phyloP scores from a whole-genome alignment of 768 basidiomycete genomes.

The Podaxis mareebaensis region DNA sequence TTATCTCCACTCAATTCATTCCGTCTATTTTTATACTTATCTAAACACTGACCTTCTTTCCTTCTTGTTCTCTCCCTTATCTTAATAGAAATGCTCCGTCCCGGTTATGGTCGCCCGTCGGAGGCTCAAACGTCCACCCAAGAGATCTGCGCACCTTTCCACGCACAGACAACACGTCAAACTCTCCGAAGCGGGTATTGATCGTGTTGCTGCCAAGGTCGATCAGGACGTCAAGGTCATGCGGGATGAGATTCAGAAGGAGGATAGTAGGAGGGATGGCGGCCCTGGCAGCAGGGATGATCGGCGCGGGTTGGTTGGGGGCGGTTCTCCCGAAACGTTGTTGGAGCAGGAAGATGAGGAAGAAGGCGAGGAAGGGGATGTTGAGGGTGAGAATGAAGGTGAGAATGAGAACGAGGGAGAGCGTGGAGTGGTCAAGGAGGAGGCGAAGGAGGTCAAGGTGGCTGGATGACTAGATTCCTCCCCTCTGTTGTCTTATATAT shows the following conservation, averaged over 20 bases:
- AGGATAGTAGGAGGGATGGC: slow-evolving; percentile 53
- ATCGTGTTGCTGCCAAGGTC: slow-evolving; percentile 83
- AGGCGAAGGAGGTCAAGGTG: slow-evolving; percentile 32
- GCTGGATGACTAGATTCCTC: slow-evolving; percentile 24
- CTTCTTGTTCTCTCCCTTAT: not conserved
- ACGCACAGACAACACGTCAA: slow-evolving; percentile 81
- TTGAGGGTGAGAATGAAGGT: slow-evolving; percentile 33
- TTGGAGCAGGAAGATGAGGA: slow-evolving; percentile 28
- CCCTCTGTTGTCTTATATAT: not conserved
- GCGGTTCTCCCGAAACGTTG: slow-evolving; percentile 23
- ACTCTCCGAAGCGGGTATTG: slow-evolving; percentile 86
- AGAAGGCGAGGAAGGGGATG: slow-evolving; percentile 28
- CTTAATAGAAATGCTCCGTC: slow-evolving; percentile 78
- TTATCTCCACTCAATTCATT: too few relatives aligned
- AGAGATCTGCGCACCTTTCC: slow-evolving; percentile 76
- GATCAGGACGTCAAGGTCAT: slow-evolving; percentile 83
- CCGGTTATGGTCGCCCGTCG: slow-evolving; percentile 97
- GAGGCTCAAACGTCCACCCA: slow-evolving; percentile 84
- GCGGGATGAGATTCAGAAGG: slow-evolving; percentile 74
- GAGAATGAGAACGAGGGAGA: not conserved
- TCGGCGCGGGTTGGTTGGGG: slow-evolving; percentile 21
- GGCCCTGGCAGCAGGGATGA: slow-evolving; percentile 33
- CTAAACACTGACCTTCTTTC: not conserved
- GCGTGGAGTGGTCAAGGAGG: slow-evolving; percentile 12
- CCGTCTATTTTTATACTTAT: not conserved